Evolutionary conservation across 2,329 filamentous ascomycete species (phyloP).

Genomic region (Aspergillus luchuensis): DNA sequence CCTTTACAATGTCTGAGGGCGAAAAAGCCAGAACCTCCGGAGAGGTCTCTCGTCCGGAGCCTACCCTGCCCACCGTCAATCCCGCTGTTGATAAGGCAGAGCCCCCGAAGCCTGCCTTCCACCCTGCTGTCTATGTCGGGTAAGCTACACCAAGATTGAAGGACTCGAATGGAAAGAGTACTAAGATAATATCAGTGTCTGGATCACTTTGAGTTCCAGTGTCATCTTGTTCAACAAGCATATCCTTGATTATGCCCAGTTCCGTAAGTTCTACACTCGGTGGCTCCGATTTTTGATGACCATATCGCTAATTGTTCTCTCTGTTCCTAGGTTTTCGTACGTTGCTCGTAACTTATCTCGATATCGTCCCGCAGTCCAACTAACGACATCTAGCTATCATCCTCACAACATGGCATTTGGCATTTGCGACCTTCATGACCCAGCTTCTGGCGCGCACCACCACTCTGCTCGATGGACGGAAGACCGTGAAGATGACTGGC

Average conservation of each 20-base stretch:
- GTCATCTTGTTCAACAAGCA: constrained; percentile 99
- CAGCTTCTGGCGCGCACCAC: constrained; percentile 91
- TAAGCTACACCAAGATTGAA: constrained; percentile 35
- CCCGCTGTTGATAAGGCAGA: constrained; percentile 71
- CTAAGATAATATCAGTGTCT: constrained; percentile 61
- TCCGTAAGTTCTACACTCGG: constrained; percentile 61
- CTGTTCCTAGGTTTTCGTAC: constrained; percentile 48
- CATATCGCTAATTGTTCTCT: constrained; percentile 5
- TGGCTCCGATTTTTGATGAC: not conserved
- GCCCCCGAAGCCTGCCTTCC: constrained; percentile 65
- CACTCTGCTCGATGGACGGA: constrained; percentile 84
- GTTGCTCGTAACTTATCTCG: constrained; percentile 19
- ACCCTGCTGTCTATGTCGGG: constrained; percentile 83
- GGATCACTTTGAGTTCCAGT: constrained; percentile 89
- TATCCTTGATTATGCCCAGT: constrained; percentile 82
- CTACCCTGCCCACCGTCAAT: constrained; percentile 77
- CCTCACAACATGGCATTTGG: constrained; percentile 93
- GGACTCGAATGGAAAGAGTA: not conserved
- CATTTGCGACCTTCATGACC: constrained; percentile 91
- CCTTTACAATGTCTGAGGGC: constrained; percentile 62
- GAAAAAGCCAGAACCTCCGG: constrained; percentile 85
- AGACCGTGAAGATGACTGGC: constrained; percentile 96
- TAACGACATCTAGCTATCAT: constrained; percentile 51
- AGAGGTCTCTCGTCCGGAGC: constrained; percentile 55
- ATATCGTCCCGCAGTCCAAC: not conserved